Evolutionary conservation across 2,329 filamentous ascomycete genomes (phyloP).

Genomic region (Saccharata proteae): DNA sequence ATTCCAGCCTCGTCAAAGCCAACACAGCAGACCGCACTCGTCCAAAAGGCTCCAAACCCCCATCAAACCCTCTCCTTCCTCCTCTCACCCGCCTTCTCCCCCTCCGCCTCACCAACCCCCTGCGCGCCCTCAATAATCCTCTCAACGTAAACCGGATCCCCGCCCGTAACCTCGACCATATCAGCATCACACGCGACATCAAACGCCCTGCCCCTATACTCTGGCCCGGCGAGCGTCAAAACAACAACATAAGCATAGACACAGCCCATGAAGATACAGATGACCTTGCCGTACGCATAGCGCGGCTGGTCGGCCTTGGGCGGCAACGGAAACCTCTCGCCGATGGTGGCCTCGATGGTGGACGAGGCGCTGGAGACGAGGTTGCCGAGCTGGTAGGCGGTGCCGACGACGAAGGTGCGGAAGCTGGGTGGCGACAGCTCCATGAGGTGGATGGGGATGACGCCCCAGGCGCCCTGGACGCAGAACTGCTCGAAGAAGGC

Average conservation of each 20-base stretch:
- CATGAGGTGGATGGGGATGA: constrained; percentile 50
- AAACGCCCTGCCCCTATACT: constrained; percentile 28
- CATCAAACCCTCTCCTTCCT: neutral
- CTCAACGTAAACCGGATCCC: constrained; percentile 7
- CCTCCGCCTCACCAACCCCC: neutral
- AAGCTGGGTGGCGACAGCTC: constrained; percentile 62
- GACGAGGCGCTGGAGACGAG: constrained; percentile 56
- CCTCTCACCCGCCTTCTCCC: neutral
- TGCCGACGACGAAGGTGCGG: constrained; percentile 63
- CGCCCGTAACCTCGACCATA: constrained; percentile 17
- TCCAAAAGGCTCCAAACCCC: too few relatives aligned
- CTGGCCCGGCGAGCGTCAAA: constrained; percentile 50
- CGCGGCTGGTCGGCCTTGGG: constrained; percentile 27
- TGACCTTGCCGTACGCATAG: constrained; percentile 62
- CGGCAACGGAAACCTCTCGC: constrained; percentile 60
- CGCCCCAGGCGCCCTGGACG: constrained; percentile 26
- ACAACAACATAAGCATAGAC: constrained; percentile 55
- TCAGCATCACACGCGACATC: constrained; percentile 22
- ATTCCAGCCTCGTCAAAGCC: too few relatives aligned
- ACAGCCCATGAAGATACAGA: constrained; percentile 83
- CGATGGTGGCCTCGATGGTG: constrained; percentile 65
- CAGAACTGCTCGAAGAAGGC: constrained; percentile 61
- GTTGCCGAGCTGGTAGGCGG: constrained; percentile 67
- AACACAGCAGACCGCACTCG: too few relatives aligned
- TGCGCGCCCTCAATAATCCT: constrained; percentile 2